Conservation (phyloP, 805 yeast genomes). For the Candida pseudofarinosa region DNA sequence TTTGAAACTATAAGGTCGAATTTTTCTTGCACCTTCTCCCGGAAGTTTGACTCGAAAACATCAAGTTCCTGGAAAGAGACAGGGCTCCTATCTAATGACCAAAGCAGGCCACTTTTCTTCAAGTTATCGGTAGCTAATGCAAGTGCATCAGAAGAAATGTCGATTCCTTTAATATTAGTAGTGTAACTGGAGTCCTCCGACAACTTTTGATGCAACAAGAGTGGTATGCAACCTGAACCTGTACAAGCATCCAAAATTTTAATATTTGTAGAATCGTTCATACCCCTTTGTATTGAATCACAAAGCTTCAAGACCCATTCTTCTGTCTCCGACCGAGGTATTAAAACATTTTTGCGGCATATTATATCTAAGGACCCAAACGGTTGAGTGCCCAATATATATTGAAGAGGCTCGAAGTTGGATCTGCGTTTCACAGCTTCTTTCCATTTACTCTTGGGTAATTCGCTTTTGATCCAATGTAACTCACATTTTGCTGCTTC, state of each 20-base stretch:
- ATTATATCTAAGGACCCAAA: constrained; percentile 64
- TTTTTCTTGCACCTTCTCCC: neutral
- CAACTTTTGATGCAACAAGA: constrained; percentile 37
- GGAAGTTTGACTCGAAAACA: constrained; percentile 8
- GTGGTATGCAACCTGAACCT: constrained; percentile 84
- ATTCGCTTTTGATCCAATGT: constrained; percentile 59
- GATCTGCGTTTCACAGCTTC: constrained; percentile 54
- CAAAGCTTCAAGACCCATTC: constrained; percentile 66
- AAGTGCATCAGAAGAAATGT: constrained; percentile 53
- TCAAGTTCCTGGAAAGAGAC: constrained; percentile 12
- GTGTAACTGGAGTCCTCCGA: neutral
- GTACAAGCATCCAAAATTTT: constrained; percentile 69
- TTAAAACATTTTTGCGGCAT: constrained; percentile 65
- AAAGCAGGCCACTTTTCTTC: constrained; percentile 2
- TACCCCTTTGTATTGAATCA: constrained; percentile 1
- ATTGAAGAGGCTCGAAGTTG: constrained; percentile 69
- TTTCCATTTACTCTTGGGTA: constrained; percentile 44
- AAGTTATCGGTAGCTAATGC: constrained; percentile 46
- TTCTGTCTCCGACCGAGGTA: constrained; percentile 95
- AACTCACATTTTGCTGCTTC: constrained; percentile 53
- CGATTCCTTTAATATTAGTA: constrained; percentile 44
- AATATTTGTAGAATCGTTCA: constrained; percentile 4
- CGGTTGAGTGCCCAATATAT: constrained; percentile 82
- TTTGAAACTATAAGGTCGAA: constrained; percentile 69
- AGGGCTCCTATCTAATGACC: neutral